Evolutionary conservation across 2,329 filamentous ascomycete genomes (phyloP).

Genomic region (Cercospora beticola): DNA sequence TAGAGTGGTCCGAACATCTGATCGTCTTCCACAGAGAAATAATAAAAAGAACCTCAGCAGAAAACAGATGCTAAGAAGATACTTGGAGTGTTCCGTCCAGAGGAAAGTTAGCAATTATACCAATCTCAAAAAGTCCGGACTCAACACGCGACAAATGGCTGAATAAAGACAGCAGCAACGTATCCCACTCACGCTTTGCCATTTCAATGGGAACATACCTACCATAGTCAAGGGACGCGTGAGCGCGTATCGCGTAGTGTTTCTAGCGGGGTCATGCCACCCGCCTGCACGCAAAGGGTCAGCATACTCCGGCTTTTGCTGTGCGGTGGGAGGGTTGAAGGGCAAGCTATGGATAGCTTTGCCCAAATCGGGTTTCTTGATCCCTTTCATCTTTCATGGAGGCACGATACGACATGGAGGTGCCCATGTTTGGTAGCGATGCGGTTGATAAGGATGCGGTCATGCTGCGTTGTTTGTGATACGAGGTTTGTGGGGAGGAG

Average conservation of each 20-base stretch:
- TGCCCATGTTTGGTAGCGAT: constrained; percentile 1
- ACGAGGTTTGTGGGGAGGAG: background rate
- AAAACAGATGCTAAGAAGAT: background rate
- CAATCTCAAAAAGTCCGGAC: background rate
- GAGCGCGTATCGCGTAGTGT: constrained; percentile 8
- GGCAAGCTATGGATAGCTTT: constrained; percentile 8
- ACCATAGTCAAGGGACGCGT: constrained; percentile 10
- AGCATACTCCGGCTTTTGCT: constrained; percentile 8
- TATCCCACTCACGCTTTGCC: background rate
- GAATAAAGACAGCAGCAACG: constrained; percentile 4
- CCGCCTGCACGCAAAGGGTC: constrained; percentile 6
- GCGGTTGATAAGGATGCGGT: background rate
- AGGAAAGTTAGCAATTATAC: background rate
- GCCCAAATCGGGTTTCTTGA: constrained; percentile 10
- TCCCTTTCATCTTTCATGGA: background rate
- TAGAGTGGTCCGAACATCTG: constrained; percentile 11
- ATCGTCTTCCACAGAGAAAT: background rate
- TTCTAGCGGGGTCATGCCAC: constrained; percentile 7
- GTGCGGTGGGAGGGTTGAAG: background rate
- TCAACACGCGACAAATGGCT: background rate
- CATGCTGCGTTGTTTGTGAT: background rate
- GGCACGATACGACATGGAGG: background rate
- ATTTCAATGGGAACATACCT: constrained; percentile 5
- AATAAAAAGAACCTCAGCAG: background rate
- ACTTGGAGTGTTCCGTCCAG: background rate